Evolutionary conservation across 2,329 filamentous ascomycete species (phyloP).

Genomic region (Cytospora piceicola): DNA sequence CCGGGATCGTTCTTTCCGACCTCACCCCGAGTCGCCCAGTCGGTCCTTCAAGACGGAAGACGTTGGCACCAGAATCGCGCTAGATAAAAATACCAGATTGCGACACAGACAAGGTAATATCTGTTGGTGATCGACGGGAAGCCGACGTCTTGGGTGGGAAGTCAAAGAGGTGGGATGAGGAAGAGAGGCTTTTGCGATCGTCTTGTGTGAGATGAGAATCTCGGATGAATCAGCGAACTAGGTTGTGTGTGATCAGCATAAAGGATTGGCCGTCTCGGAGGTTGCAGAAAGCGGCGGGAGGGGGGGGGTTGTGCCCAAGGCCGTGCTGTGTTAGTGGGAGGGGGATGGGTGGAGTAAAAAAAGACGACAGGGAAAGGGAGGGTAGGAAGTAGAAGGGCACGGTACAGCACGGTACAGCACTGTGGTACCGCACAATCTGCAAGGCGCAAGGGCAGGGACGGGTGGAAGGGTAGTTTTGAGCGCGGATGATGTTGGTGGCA

Average conservation of each 20-base stretch:
- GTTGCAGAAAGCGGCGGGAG: constrained; percentile 20
- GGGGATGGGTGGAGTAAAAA: constrained; percentile 23
- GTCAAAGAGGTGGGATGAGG: constrained; percentile 20
- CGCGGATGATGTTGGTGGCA: constrained; percentile 10
- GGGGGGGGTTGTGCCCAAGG: constrained; percentile 13
- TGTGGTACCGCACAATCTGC: constrained; percentile 13
- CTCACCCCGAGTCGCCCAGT: constrained; percentile 14
- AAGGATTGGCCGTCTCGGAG: constrained; percentile 26
- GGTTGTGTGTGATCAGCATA: constrained; percentile 30
- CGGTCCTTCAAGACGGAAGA: constrained; percentile 17
- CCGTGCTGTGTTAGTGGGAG: constrained; percentile 1
- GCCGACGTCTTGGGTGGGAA: constrained; percentile 20
- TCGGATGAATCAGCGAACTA: constrained; percentile 31
- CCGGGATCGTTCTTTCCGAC: constrained; percentile 8
- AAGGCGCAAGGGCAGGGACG: not conserved
- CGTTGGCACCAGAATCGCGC: constrained; percentile 12
- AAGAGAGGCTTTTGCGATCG: constrained; percentile 24
- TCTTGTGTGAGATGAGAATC: constrained; percentile 29
- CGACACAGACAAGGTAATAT: constrained; percentile 18
- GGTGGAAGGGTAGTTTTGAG: not conserved
- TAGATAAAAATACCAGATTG: constrained; percentile 10
- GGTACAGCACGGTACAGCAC: constrained; percentile 16
- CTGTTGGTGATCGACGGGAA: constrained; percentile 23
- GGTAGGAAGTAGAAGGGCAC: constrained; percentile 9
- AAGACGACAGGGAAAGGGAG: constrained; percentile 16